Base-by-base conservation (phyloP, 371 early-diverging fungal species). In the Basidiobolus meristosporus region DNA sequence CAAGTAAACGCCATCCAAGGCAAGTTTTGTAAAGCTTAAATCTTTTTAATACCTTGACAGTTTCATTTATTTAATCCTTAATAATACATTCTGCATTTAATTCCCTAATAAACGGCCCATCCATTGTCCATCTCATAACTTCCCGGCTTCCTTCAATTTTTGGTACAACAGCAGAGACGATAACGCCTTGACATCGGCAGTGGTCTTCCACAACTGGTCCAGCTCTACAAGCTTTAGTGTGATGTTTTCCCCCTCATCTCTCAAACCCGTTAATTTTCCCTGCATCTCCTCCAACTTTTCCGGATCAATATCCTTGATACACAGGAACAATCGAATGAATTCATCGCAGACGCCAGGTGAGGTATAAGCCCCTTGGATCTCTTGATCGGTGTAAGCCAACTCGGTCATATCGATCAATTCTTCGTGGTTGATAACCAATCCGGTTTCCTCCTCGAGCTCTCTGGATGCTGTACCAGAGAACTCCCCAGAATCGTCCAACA, bases 261-360 rank as follows among this genome's bases (percentile, higher is more conserved):
- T 57, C 18, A 82, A 52, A 2, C 89, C 86, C 12, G 72, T 60
- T 10, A 82, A 43, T 42, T 66, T 67, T 4, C 74, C 83, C 47
- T 70, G 66, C 9, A 88, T 46, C 5, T 48, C 46, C 10, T 57
- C 44, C 1, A 83, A 57, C 16, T 83, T 63, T 0, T 51, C 35
- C 18, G 45, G 42, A 0, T 56, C 44, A 60, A 86, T 46, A 2
- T 51, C 42, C 42, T 82, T 82, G 16, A 66, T 53, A 44, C 78
- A 73, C 14, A 68, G 57, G 56, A 71, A 82, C 6, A 88, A 52
- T 26, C 74, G 57, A 33, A 88, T 38, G 45, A 63, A 70, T 57
- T 88, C 89, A 46, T 88, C 86, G 53, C 63, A 81, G 16, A 82
- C 85, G 9, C 87, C 89, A 0, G 80, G 67, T 14, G 80, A 79